Evolutionary conservation across 768 basidiomycete genomes (phyloP).

Genomic region (Trametes punicea): DNA sequence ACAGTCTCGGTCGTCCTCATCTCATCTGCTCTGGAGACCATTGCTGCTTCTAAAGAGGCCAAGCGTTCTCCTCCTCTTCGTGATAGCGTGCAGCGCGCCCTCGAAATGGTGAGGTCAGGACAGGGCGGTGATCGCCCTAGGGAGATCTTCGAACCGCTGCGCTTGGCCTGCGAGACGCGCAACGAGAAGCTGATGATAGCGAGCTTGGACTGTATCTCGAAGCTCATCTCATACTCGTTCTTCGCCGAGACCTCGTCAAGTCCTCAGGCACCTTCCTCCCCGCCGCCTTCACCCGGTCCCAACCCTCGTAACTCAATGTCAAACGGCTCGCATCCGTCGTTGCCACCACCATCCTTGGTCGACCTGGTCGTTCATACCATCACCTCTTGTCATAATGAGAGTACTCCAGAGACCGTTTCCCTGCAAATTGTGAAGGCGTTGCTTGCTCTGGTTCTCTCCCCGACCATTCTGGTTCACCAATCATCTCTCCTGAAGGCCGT

Average conservation of each 20-base stretch:
- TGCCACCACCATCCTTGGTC: slow-evolving; percentile 72
- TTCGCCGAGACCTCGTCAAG: slow-evolving; percentile 66
- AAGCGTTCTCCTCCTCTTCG: slow-evolving; percentile 75
- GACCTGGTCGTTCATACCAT: slow-evolving; percentile 95
- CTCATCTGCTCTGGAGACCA: slow-evolving; percentile 80
- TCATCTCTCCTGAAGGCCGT: slow-evolving; percentile 94
- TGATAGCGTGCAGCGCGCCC: slow-evolving; percentile 77
- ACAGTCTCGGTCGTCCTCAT: slow-evolving; percentile 79
- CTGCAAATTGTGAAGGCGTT: slow-evolving; percentile 96
- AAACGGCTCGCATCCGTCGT: slow-evolving; percentile 43
- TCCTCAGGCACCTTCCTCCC: slow-evolving; percentile 53
- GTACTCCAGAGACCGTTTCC: slow-evolving; percentile 85
- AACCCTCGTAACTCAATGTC: slow-evolving; percentile 43
- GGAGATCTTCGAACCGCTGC: slow-evolving; percentile 93
- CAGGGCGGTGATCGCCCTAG: slow-evolving; percentile 73
- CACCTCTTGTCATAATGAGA: slow-evolving; percentile 85
- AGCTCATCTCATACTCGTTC: slow-evolving; percentile 96
- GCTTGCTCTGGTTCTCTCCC: slow-evolving; percentile 82
- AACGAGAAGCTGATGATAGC: slow-evolving; percentile 94
- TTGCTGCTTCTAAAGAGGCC: slow-evolving; percentile 85
- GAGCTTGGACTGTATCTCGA: slow-evolving; percentile 95
- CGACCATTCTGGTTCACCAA: slow-evolving; percentile 88
- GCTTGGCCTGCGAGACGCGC: slow-evolving; percentile 92
- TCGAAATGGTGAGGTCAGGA: slow-evolving; percentile 77
- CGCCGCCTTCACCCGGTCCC: slow-evolving; percentile 67